Evolutionary conservation across 2,329 filamentous ascomycete genomes (phyloP).

Genomic region (Chaetomium strumarium): DNA sequence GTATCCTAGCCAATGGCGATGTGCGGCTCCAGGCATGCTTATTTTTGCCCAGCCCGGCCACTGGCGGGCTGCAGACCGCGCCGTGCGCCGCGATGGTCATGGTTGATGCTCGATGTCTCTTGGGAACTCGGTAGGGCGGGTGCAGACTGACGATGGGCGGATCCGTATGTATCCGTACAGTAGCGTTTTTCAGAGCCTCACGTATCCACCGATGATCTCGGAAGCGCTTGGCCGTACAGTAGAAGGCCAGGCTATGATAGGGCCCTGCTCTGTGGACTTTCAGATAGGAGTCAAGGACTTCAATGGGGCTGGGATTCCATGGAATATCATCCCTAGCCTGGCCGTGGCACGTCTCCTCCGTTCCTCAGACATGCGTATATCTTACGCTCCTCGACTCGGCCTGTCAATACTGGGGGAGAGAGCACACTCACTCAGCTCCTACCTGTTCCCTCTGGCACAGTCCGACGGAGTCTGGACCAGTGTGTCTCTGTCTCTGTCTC

Average conservation of each 20-base stretch:
- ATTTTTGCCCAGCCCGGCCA: slow-evolving; percentile 21
- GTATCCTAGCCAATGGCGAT: slow-evolving; percentile 22
- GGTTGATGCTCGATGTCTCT: neutral
- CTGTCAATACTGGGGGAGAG: neutral
- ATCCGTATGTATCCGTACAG: neutral
- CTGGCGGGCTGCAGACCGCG: slow-evolving; percentile 18
- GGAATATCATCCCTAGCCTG: slow-evolving; percentile 5
- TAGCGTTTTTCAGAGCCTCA: slow-evolving; percentile 2
- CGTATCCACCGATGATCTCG: neutral
- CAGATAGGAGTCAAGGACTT: neutral
- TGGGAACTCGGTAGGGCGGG: neutral
- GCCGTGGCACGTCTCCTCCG: neutral
- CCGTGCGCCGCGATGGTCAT: slow-evolving; percentile 7
- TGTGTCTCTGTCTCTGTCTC: neutral
- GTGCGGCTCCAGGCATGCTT: slow-evolving; percentile 1
- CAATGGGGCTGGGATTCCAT: slow-evolving; percentile 5
- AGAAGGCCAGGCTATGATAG: slow-evolving; percentile 11
- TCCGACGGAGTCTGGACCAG: no score
- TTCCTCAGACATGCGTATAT: neutral
- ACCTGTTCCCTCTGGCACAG: neutral
- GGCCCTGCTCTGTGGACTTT: neutral
- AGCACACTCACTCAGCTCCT: neutral
- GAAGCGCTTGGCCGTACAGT: slow-evolving; percentile 6
- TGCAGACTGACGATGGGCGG: neutral
- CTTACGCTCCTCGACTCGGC: neutral